phyloP scores from a whole-genome alignment of 805 yeast genomes.

The Wickerhamomyces canadensis region DNA sequence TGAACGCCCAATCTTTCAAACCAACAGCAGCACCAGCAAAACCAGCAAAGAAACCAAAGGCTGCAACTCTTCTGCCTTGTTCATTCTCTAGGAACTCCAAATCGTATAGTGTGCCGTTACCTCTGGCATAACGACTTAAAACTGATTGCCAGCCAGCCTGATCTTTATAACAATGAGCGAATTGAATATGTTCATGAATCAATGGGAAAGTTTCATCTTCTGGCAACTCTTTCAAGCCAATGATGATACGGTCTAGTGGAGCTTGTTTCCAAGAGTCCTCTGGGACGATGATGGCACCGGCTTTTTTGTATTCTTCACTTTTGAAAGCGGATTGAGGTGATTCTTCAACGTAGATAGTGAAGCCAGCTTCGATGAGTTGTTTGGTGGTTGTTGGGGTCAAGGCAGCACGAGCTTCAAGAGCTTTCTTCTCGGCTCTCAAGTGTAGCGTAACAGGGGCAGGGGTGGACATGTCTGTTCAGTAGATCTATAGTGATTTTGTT shows the following conservation, averaged over 20 bases:
- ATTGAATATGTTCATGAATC: constrained; percentile 93
- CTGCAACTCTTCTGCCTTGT: constrained; percentile 97
- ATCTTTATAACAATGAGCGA: constrained; percentile 97
- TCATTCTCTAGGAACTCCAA: constrained; percentile 92
- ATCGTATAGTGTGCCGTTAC: constrained; percentile 88
- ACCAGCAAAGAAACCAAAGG: constrained; percentile 99
- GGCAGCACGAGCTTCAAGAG: constrained; percentile 95
- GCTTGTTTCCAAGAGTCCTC: constrained; percentile 92
- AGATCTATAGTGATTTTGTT: too few relatives aligned
- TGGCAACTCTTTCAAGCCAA: constrained; percentile 94
- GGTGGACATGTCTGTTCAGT: too few relatives aligned
- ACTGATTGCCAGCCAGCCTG: constrained; percentile 98
- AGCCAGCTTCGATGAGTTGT: constrained; percentile 79
- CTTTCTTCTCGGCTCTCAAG: constrained; percentile 95
- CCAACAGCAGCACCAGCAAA: constrained; percentile 99
- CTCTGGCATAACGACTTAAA: constrained; percentile 80
- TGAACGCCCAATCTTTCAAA: constrained; percentile 89
- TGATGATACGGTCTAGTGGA: constrained; percentile 82
- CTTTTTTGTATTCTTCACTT: constrained; percentile 67
- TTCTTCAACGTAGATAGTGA: constrained; percentile 83
- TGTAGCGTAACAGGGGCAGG: constrained; percentile 73
- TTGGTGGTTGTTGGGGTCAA: constrained; percentile 89
- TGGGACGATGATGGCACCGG: constrained; percentile 86
- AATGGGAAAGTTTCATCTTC: constrained; percentile 87
- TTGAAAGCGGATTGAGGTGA: constrained; percentile 78